Evolutionary conservation across 2,329 filamentous ascomycete species (phyloP), one percentile per base, ranked within the genome.

Genomic region (Diaporthe vexans): DNA sequence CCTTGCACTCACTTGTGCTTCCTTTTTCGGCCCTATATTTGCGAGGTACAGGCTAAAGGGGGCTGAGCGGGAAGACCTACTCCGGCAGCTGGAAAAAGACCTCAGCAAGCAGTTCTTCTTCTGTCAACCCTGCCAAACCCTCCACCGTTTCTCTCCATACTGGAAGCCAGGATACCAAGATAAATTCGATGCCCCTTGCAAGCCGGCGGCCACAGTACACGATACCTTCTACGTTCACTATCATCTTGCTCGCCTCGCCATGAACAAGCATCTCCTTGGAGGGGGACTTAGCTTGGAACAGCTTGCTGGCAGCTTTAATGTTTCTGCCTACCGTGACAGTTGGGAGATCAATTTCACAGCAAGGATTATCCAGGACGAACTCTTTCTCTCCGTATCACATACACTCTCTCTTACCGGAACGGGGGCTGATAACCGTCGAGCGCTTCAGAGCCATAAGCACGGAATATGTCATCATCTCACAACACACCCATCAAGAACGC

Each of bases 1-100:
- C 15, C 26, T 48, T 63, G 59, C 40, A 63, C 59, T 63, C 24
- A 63, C 59, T 19, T 63, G 59, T 63, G 48, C 59, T 48, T 63
- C 40, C 35, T 19, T 63, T 7, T 63, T 63, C 17, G 24, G 24
- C 17, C 17, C 10, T 4, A 10, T 63, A n/a, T 48, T 48, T 48
- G 40, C 59, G 5, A 29, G 19, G 29, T 33, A 15, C 15, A 63
- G 19, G 40, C 59, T 63, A 29, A 24, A 33, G 17, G 40, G 17
- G 59, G 11, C 7, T 10, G 40, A 63, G 17, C 24, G 33, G 17
- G 59, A 33, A 29, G 40, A 63, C 4, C 21, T 63, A 63, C 59
- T 63, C 24, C 40, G 10, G 40, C 59, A 33, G 29, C 24, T 63
- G 29, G 59, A 63, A 17, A 46, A 40, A 33, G 35, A 59, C 10